Evolutionary conservation across 2,329 filamentous ascomycete species (phyloP).

Genomic region (Ceratocystis eucalypticola): DNA sequence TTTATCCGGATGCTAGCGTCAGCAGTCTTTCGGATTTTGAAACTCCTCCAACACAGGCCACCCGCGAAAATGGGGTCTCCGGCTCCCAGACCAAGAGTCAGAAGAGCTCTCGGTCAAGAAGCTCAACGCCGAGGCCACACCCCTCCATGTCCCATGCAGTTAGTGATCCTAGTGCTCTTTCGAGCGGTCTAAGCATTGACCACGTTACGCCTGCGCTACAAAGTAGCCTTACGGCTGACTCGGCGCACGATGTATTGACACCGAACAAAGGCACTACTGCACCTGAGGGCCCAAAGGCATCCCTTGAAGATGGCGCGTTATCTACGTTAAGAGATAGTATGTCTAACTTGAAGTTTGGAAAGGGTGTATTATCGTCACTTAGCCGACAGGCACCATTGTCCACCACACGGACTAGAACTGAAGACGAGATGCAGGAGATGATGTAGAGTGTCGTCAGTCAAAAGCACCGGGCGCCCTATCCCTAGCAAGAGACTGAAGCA

Average conservation of each 20-base stretch:
- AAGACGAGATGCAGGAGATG: conserved; percentile 35
- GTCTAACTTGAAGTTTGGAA: conserved; percentile 36
- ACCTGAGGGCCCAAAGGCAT: not conserved
- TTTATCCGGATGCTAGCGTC: conserved; percentile 35
- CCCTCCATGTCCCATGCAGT: conserved; percentile 23
- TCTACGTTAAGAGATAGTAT: conserved; percentile 37
- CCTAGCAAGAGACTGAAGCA: conserved; percentile 25
- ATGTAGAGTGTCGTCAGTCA: conserved; percentile 33
- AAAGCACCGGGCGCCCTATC: conserved; percentile 25
- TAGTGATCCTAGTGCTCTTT: conserved; percentile 22
- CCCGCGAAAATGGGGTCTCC: conserved; percentile 24
- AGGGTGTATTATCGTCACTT: conserved; percentile 27
- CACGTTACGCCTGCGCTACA: not conserved
- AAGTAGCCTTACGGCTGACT: conserved; percentile 33
- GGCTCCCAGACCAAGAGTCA: conserved; percentile 25
- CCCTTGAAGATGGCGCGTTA: conserved; percentile 23
- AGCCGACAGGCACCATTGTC: not conserved
- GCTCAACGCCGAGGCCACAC: conserved; percentile 19
- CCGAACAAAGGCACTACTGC: conserved; percentile 26
- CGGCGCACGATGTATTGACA: conserved; percentile 39
- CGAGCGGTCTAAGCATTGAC: not conserved
- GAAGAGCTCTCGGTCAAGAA: not conserved
- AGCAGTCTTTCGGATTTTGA: conserved; percentile 5
- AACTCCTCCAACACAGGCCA: not conserved
- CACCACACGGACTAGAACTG: conserved; percentile 24